Percentiles rank a stretch among this genome's conserved stretches.
phyloP scores from a whole-genome alignment of 176 grass and related monocot species.

The Lolium multiflorum region DNA sequence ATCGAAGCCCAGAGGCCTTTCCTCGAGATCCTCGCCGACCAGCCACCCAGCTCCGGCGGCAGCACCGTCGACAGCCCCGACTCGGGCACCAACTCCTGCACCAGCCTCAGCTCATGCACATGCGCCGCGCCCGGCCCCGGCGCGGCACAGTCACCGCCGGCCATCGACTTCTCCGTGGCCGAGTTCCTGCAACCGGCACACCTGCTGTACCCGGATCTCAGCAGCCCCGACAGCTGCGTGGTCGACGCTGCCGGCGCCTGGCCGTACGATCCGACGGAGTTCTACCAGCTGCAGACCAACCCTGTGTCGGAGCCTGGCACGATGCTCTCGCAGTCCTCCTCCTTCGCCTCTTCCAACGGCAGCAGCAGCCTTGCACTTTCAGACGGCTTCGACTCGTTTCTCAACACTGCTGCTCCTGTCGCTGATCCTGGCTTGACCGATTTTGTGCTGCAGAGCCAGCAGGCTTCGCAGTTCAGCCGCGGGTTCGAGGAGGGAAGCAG shows the following conservation, averaged over 20 bases:
- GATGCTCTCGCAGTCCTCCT: conserved; percentile 41
- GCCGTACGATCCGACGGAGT: conserved; percentile 53
- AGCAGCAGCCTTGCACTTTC: conserved; percentile 40
- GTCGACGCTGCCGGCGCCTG: conserved; percentile 31
- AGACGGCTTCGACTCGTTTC: conserved; percentile 47
- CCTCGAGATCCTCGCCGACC: conserved; percentile 74
- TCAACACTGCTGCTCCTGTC: conserved; percentile 22
- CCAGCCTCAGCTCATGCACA: conserved; percentile 28
- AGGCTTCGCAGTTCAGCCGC: conserved; percentile 64
- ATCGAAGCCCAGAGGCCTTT: conserved; percentile 81
- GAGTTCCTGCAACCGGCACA: conserved; percentile 43
- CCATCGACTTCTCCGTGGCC: conserved; percentile 27
- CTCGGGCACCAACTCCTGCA: conserved; percentile 45
- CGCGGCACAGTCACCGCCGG: conserved; percentile 2
- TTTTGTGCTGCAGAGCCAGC: conserved; percentile 56
- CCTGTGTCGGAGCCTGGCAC: conserved; percentile 21
- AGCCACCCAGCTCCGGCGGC: conserved; percentile 40
- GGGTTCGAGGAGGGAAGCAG: conserved; percentile 68
- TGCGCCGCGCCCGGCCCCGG: conserved; percentile 11
- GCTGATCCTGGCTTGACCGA: conserved; percentile 36
- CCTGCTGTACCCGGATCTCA: conserved; percentile 39
- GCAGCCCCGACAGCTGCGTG: conserved; percentile 35
- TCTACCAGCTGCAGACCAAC: conserved; percentile 50
- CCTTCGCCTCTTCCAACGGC: conserved; percentile 45
- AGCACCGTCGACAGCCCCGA: conserved; percentile 63